These are phyloP conservation scores for Amaranthus tricolor DNA, from an alignment of 179 eudicot genomes.

Conservation along the genomic window DNA sequence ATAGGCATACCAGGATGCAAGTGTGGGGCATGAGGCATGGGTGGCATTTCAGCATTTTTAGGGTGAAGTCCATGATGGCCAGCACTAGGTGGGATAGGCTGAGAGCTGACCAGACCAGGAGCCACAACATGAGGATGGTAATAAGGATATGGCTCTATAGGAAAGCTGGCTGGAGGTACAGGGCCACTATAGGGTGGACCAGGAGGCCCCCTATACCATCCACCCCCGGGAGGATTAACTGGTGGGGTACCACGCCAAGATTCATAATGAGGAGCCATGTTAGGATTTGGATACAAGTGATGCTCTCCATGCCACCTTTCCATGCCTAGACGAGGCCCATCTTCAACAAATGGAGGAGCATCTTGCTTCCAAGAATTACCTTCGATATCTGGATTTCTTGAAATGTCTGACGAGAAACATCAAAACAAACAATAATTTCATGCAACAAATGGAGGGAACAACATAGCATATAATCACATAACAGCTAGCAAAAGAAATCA, in stretches of 20 bases:
- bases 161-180: conserved; percentile 72
- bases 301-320: conserved; percentile 85
- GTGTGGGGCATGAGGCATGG: conserved; percentile 58
- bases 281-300: conserved; percentile 55
- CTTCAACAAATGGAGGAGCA: conserved; percentile 45
- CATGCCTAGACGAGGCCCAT: conserved; percentile 49
- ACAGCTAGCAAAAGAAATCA: neutral
- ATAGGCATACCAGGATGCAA: conserved; percentile 73
- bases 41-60: conserved; percentile 67
- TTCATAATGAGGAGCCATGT: conserved; percentile 67
- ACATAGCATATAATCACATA: neutral
- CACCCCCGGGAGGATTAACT: conserved; percentile 58
- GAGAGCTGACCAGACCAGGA: conserved; percentile 60
- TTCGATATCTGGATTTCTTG: conserved; percentile 36
- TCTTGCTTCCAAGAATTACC: conserved; percentile 61
- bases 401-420: conserved; percentile 24
- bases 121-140: conserved; percentile 70
- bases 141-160: conserved; percentile 80
- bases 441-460: neutral
- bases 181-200: conserved; percentile 67
- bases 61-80: conserved; percentile 77
- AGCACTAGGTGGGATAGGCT: conserved; percentile 50
- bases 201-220: conserved; percentile 89
- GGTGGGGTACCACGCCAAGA: conserved; percentile 85
- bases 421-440: neutral